These are phyloP conservation scores for Diatrype stigma DNA, from an alignment of 2,329 filamentous ascomycete species.

Conservation along the genomic window DNA sequence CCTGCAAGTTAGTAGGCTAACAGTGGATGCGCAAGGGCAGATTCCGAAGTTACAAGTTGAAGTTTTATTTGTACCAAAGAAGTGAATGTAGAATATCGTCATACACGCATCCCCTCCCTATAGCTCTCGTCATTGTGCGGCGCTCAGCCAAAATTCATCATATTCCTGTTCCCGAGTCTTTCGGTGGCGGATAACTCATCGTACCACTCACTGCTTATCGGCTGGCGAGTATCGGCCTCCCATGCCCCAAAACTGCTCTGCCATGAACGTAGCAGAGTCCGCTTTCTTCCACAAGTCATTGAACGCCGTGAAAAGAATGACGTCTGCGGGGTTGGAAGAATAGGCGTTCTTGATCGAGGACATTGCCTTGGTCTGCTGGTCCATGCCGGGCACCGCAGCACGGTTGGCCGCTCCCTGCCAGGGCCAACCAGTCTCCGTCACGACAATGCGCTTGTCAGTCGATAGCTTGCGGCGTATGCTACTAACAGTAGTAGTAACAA, in stretches of 20 bases:
- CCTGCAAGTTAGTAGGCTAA: too few relatives aligned
- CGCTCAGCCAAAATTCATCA: neutral
- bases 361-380: constrained; percentile 64
- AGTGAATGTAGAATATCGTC: neutral
- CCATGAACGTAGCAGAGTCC: constrained; percentile 56
- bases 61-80: neutral
- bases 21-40: too few relatives aligned
- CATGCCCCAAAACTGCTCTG: constrained; percentile 77
- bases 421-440: constrained; percentile 86
- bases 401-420: constrained; percentile 63
- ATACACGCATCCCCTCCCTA: neutral
- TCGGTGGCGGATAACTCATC: neutral
- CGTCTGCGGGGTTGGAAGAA: constrained; percentile 38
- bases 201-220: constrained; percentile 18
- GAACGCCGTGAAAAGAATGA: constrained; percentile 76
- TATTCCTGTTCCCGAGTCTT: neutral
- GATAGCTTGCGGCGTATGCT: constrained; percentile 39
- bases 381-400: constrained; percentile 61
- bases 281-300: constrained; percentile 77
- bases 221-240: constrained; percentile 26
- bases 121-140: neutral
- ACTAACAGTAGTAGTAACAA: constrained; percentile 55
- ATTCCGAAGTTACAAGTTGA: too few relatives aligned
- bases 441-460: constrained; percentile 56
- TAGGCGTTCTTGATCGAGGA: constrained; percentile 60